Base-by-base conservation (phyloP, 2,329 filamentous ascomycete genomes). In the Claviceps spartinae region DNA sequence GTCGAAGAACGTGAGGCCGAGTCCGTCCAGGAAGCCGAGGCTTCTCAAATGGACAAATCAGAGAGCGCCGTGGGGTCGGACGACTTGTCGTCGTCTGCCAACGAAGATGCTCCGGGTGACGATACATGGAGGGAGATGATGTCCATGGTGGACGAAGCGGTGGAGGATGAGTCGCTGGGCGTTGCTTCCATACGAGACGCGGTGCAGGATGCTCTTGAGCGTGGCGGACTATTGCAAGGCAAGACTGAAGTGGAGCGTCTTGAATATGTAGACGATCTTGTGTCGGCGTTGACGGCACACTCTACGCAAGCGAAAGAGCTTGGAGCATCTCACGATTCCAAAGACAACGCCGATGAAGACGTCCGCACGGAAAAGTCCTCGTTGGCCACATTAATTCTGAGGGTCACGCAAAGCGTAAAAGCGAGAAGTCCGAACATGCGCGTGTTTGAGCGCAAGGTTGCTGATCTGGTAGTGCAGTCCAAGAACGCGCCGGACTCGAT, bases 141-240 rank as follows among this genome's bases (percentile, higher is more conserved):
- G 58, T 63, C 67, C 30, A 75, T 72, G 62, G 75, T 80, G 14
- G 76, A 80, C 52, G 71, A 79, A 50, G 73, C 75, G 2, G 74
- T 82, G 50, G 75, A 80, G 55, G 74, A 78, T 55, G 79, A 82
- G 49, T 74, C 77, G 46, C 64, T 72, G 11, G 78, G 77, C 26
- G 62, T 77, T 34, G 69, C 69, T 5, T 69, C 70, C 8, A 73
- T 81, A 16, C 69, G 74, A 46, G 76, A 78, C 53, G 74, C 75
- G 5, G 74, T 81, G 24, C 70, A 76, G 54, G 70, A 77, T 44
- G 77, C 78, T 1, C 67, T 81, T 2, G 70, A 75, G 53, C 72
- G 77, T 60, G 78, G 74, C 53, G 76, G 76, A 2, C 67, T 81
- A 6, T 65, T 80, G 16, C 65, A 65, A 20, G 69, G 67, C 14